These are phyloP conservation scores for Hypericum androsaemum DNA, from an alignment of 345 rosid species.

Conservation along the genomic window DNA sequence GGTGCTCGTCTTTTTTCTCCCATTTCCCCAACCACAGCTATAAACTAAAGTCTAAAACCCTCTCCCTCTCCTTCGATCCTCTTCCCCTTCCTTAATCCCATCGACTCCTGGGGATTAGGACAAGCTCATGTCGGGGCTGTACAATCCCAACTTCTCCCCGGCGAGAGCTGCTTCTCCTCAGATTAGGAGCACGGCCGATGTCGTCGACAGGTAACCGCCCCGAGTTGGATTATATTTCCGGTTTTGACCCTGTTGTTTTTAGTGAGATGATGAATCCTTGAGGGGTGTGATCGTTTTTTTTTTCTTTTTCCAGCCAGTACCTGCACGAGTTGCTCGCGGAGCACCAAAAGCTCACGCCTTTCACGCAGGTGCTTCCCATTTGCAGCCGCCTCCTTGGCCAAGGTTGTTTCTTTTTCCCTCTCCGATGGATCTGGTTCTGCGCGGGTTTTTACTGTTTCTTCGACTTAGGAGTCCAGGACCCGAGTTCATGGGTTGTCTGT, in stretches of 20 bases:
- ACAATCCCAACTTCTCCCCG: slow-evolving; percentile 89
- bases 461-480: too few relatives aligned
- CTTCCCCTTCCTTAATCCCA: too few relatives aligned
- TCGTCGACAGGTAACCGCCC: slow-evolving; percentile 52
- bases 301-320: slow-evolving; percentile 54
- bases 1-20: too few relatives aligned
- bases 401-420: slow-evolving; percentile 34
- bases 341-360: slow-evolving; percentile 96
- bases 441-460: too few relatives aligned
- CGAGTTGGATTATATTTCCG: too few relatives aligned
- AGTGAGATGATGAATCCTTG: background rate
- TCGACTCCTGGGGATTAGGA: too few relatives aligned
- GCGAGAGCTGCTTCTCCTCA: slow-evolving; percentile 96
- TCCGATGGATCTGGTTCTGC: slow-evolving; percentile 61
- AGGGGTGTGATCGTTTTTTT: slow-evolving; percentile 6
- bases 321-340: slow-evolving; percentile 81
- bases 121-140: slow-evolving; percentile 73
- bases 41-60: too few relatives aligned
- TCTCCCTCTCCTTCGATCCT: too few relatives aligned
- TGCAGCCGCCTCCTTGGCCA: slow-evolving; percentile 90
- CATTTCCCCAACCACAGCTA: too few relatives aligned
- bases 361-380: slow-evolving; percentile 81
- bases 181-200: slow-evolving; percentile 83
- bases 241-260: background rate
- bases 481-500: too few relatives aligned